Base-by-base conservation (phyloP, 2,329 filamentous ascomycete species). In the Verticillium dahliae region DNA sequence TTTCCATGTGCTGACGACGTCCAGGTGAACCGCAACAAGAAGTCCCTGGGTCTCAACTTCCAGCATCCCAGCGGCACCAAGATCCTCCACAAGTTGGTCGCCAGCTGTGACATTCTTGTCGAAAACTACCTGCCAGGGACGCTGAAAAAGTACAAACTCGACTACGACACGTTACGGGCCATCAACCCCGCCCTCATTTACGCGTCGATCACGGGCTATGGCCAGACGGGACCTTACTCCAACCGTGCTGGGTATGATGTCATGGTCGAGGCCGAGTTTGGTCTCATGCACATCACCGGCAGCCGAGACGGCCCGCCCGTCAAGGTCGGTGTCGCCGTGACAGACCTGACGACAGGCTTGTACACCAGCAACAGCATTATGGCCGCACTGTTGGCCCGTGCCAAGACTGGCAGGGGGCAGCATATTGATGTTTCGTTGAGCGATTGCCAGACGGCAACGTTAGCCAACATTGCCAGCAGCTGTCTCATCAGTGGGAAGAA, bases 231-330 rank as follows among this genome's bases (percentile, higher is more conserved):
- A 0, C 95, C 95, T 0, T 97, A 96, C 75, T 86, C 89, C 6
- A 85, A 87, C 65, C 85, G 95, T 14, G 92, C 95, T 3, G 95
- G 95, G 4, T 99, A 99, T 80, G 95, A 99, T 75, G 95, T 99
- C 67, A 99, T 99, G 94, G 94, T 99, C 11, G 95, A 99, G 79
- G 95, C 95, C 63, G 95, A 98, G 73, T 93, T 99, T 77, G 95
- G 95, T 1, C 78, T 99, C 61, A 99, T 99, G 95, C 95, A 99
- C 76, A 98, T 99, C 69, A 99, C 95, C 0, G 95, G 95, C 37
- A 85, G 85, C 64, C 84, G 93, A 61, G 90, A 96, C 69, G 92
- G 94, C 0, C 90, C 92, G 1, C 95, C 95, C 0, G 95, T 97
- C 45, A 99, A 99, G 77, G 95, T 99, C 2, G 95, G 95, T 18